phyloP scores from a whole-genome alignment of 495 filamentous ascomycete species.

The Daldinia decipiens region DNA sequence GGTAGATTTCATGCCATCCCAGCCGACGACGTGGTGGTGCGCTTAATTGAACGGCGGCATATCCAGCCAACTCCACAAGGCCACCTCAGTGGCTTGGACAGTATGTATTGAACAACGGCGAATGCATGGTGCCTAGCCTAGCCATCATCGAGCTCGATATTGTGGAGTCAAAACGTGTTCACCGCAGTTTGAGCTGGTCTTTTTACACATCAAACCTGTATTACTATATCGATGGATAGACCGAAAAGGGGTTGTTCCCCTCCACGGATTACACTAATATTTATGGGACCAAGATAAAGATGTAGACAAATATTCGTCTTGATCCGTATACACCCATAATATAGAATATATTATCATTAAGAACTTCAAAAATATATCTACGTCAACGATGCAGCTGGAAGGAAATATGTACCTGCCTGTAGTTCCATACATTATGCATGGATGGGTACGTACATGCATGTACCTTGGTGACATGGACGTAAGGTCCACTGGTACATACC shows the following conservation, averaged over 20 bases:
- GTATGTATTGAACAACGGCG: neutral
- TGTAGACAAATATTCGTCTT: neutral
- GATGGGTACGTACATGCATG: neutral
- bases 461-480: neutral
- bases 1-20: neutral
- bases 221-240: neutral
- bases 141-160: neutral
- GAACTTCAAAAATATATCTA: neutral
- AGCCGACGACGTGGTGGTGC: neutral
- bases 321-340: neutral
- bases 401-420: too few species aligned
- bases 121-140: neutral
- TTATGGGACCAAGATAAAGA: constrained; percentile 2
- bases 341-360: neutral
- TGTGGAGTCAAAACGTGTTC: constrained; percentile 9
- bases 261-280: neutral
- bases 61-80: neutral
- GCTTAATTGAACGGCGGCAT: neutral
- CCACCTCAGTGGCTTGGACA: neutral
- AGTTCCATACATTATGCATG: neutral
- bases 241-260: neutral
- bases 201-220: neutral
- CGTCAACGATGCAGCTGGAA: too few species aligned
- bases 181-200: constrained; percentile 6
- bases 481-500: too few species aligned